phyloP scores from a whole-genome alignment of 768 basidiomycete species.

The Amylocystis lapponica region DNA sequence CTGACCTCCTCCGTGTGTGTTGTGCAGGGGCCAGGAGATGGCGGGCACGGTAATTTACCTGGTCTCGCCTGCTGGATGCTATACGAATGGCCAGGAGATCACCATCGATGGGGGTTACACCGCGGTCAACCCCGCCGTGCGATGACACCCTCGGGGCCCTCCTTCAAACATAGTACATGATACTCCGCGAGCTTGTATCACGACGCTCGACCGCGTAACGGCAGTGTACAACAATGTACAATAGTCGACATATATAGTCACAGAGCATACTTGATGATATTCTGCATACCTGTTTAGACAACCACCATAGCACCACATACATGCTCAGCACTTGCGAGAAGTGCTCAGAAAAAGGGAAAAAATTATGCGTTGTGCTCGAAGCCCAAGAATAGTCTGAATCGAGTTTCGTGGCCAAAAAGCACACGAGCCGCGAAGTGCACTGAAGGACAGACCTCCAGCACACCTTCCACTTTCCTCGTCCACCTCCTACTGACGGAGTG shows the following conservation, averaged over 20 bases:
- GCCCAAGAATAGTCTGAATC: constrained; percentile 7
- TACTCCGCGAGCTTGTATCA: too few species aligned
- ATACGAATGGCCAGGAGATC: constrained; percentile 75
- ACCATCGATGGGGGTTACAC: constrained; percentile 71
- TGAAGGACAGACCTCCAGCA: constrained; percentile 3
- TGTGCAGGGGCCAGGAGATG: constrained; percentile 58
- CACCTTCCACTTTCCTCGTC: not conserved
- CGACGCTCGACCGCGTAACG: too few species aligned
- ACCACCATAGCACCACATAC: too few species aligned
- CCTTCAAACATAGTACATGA: too few species aligned
- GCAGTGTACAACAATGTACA: too few species aligned
- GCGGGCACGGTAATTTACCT: constrained; percentile 76
- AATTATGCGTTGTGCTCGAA: constrained; percentile 1
- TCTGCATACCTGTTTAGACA: too few species aligned
- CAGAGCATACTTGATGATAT: too few species aligned
- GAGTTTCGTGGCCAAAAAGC: constrained; percentile 1
- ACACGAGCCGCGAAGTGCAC: constrained; percentile 6
- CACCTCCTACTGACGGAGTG: too few species aligned
- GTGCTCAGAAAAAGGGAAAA: constrained; percentile 3
- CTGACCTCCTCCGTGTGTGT: not conserved
- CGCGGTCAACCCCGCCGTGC: constrained; percentile 59
- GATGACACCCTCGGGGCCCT: too few species aligned
- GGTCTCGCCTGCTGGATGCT: constrained; percentile 65
- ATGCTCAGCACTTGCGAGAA: not conserved
- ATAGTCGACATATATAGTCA: too few species aligned